Conservation (phyloP, 202 grass and related monocot genomes). For the Miscanthus sacchariflorus region DNA sequence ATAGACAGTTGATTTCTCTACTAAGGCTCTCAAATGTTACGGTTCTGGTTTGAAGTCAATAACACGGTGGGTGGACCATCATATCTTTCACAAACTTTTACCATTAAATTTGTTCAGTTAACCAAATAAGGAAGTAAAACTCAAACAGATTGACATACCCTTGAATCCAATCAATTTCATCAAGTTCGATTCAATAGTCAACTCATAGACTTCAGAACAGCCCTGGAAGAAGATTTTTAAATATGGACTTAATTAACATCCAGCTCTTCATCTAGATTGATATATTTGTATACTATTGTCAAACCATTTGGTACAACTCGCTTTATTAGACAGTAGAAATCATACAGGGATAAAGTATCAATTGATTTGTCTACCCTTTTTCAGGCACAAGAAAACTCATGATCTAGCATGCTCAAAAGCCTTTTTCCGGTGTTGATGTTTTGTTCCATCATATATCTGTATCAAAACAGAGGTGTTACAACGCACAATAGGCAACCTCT, state of each 20-base stretch:
- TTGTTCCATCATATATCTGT: conserved; percentile 80
- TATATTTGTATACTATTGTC: neutral
- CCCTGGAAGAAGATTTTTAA: conserved; percentile 13
- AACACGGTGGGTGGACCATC: neutral
- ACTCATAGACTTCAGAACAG: neutral
- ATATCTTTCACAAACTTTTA: neutral
- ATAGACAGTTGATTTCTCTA: too few species aligned
- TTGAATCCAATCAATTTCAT: conserved; percentile 29
- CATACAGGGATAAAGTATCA: neutral
- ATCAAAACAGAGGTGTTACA: conserved; percentile 13
- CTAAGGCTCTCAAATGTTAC: too few species aligned
- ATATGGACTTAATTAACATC: conserved; percentile 10
- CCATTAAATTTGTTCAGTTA: conserved; percentile 20
- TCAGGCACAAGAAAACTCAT: neutral
- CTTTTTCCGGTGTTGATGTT: conserved; percentile 65
- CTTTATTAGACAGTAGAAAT: neutral
- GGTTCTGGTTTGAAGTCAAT: conserved; percentile 1
- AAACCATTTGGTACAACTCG: neutral
- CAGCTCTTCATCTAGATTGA: neutral
- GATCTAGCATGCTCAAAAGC: conserved; percentile 43
- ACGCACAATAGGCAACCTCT: neutral
- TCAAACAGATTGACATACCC: neutral
- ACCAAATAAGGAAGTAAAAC: conserved; percentile 24
- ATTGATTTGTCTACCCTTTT: conserved; percentile 9
- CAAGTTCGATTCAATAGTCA: neutral